Percentiles rank a stretch among this genome's conserved stretches.
phyloP scores from a whole-genome alignment of 1,139 yeast species.

The Protomyces macrosporus region DNA sequence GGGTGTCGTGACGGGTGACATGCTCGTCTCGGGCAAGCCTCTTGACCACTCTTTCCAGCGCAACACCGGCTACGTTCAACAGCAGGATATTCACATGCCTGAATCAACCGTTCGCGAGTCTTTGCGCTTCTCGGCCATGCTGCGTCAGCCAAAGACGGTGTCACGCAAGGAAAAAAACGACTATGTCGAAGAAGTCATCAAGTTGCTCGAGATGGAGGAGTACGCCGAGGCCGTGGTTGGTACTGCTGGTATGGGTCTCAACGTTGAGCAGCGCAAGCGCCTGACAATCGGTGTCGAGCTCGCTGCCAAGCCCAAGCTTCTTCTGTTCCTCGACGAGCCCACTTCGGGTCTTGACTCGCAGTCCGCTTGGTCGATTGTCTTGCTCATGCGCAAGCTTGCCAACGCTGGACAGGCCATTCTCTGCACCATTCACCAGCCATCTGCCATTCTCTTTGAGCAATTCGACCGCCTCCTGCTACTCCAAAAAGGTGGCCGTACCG shows the following conservation, averaged over 20 bases:
- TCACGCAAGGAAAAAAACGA: constrained; percentile 57
- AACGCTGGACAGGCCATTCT: constrained; percentile 73
- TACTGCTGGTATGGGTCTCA: constrained; percentile 70
- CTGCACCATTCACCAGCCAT: constrained; percentile 81
- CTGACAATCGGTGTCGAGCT: constrained; percentile 80
- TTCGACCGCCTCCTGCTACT: constrained; percentile 69
- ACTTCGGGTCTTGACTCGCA: constrained; percentile 91
- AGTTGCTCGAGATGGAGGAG: constrained; percentile 61
- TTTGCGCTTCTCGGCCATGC: constrained; percentile 61
- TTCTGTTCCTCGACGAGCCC: constrained; percentile 83
- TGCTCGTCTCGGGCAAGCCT: constrained; percentile 64
- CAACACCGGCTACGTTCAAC: constrained; percentile 78
- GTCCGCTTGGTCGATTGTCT: constrained; percentile 82
- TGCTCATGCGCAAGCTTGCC: constrained; percentile 67
- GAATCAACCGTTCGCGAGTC: constrained; percentile 79
- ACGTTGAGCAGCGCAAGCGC: constrained; percentile 81
- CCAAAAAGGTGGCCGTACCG: constrained; percentile 71
- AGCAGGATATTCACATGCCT: constrained; percentile 68
- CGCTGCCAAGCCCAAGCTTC: constrained; percentile 77
- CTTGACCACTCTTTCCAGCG: constrained; percentile 70
- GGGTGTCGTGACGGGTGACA: constrained; percentile 70
- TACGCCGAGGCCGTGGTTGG: constrained; percentile 82
- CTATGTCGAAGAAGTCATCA: constrained; percentile 67
- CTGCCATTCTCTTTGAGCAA: constrained; percentile 67
- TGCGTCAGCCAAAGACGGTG: constrained; percentile 60